phyloP scores from a whole-genome alignment of 768 basidiomycete species.

The Boletus rex-veris region DNA sequence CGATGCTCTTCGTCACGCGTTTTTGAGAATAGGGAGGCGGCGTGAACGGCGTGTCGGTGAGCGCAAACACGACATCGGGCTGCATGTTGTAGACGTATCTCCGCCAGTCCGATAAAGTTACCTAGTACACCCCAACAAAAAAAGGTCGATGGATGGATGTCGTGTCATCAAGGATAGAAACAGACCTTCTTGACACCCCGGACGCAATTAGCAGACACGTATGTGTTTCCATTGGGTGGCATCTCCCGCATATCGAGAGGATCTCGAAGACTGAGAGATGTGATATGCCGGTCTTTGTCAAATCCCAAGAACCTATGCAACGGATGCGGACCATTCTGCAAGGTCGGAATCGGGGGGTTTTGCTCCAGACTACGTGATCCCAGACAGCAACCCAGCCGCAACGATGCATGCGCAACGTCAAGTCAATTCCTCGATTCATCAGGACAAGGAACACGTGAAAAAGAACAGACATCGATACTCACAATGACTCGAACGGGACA shows the following conservation, averaged over 20 bases:
- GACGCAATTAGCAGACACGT: constrained; percentile 54
- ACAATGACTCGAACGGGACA: constrained; percentile 82
- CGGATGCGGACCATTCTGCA: constrained; percentile 48
- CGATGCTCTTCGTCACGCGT: constrained; percentile 70
- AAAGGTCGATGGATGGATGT: not conserved
- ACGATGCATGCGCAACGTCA: not conserved
- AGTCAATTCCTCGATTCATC: too few species aligned
- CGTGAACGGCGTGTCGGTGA: constrained; percentile 69
- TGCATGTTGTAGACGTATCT: constrained; percentile 47
- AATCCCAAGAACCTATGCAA: constrained; percentile 69
- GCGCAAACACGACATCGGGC: constrained; percentile 69
- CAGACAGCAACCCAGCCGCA: not conserved
- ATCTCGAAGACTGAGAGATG: constrained; percentile 63
- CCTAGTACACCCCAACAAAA: constrained; percentile 34
- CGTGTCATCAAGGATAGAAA: not conserved
- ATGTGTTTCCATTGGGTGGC: constrained; percentile 65
- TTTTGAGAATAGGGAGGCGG: constrained; percentile 71
- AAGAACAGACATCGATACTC: constrained; percentile 33
- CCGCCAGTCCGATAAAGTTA: constrained; percentile 54
- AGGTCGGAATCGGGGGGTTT: constrained; percentile 60
- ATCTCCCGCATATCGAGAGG: constrained; percentile 61
- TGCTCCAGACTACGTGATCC: constrained; percentile 54
- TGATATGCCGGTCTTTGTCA: constrained; percentile 41
- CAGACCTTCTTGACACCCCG: constrained; percentile 71
- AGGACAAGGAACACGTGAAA: not conserved